phyloP scores from a whole-genome alignment of 352 stramenopile species.

The Globisporangium echinulatum region DNA sequence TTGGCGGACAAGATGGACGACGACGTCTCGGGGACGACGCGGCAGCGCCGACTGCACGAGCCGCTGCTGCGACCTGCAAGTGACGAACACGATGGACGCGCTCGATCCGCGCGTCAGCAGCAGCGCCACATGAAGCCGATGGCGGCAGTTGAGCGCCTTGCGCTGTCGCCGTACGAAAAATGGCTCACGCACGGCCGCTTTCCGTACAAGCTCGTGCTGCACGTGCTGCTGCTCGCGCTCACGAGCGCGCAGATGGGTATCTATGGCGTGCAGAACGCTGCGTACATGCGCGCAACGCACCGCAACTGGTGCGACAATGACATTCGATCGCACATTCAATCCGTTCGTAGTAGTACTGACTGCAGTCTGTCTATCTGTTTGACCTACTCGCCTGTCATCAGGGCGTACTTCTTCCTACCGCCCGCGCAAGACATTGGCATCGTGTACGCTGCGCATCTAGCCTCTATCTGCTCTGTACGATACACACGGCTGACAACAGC shows the following conservation, averaged over 20 bases:
- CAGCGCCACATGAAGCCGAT: slow-evolving; percentile 14
- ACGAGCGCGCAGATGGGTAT: slow-evolving; percentile 68
- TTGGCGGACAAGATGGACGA: background rate
- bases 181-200: slow-evolving; percentile 64
- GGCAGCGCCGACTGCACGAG: background rate
- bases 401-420: slow-evolving; percentile 81
- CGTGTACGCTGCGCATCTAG: slow-evolving; percentile 21
- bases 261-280: slow-evolving; percentile 73
- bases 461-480: background rate
- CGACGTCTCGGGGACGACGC: background rate
- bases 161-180: slow-evolving; percentile 82
- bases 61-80: background rate
- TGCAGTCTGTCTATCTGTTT: background rate
- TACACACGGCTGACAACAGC: background rate
- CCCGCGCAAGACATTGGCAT: slow-evolving; percentile 42
- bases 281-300: slow-evolving; percentile 79
- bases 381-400: slow-evolving; percentile 6
- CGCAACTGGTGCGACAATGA: slow-evolving; percentile 54
- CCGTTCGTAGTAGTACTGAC: too few relatives aligned
- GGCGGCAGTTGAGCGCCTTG: slow-evolving; percentile 40
- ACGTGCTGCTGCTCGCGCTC: slow-evolving; percentile 67
- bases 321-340: background rate
- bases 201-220: slow-evolving; percentile 79
- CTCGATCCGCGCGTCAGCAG: background rate
- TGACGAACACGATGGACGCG: background rate